Percentiles rank a stretch among this genome's conserved stretches.
Conservation (phyloP, 495 filamentous ascomycete species). For the Daldinia loculata region DNA sequence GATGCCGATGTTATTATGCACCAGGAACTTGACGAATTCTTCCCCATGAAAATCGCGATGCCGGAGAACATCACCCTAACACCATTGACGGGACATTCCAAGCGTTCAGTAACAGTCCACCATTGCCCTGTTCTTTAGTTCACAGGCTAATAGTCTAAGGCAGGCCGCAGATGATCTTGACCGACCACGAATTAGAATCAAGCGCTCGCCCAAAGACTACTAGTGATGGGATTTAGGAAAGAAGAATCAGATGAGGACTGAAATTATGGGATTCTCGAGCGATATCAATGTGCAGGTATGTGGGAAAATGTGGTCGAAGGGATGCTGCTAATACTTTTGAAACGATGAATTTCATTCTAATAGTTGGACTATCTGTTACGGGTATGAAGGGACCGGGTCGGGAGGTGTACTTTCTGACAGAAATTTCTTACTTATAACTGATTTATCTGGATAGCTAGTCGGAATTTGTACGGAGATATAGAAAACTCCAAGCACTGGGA, state of each 20-base stretch:
- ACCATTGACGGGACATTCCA: background rate
- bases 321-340: no score
- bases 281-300: background rate
- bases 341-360: no score
- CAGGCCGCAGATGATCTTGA: background rate
- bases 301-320: no score
- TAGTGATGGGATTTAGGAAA: no score
- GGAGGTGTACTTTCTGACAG: no score
- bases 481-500: no score
- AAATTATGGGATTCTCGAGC: background rate
- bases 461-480: no score
- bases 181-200: background rate
- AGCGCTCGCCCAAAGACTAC: background rate
- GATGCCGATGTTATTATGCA: background rate
- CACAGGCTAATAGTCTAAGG: background rate
- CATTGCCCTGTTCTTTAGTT: background rate
- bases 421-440: no score
- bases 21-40: background rate
- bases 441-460: no score
- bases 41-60: background rate
- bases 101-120: background rate
- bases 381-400: no score
- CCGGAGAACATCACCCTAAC: background rate
- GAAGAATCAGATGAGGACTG: background rate
- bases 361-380: no score